Conservation (phyloP, 2,329 filamentous ascomycete genomes). For the Exophiala sp. region DNA sequence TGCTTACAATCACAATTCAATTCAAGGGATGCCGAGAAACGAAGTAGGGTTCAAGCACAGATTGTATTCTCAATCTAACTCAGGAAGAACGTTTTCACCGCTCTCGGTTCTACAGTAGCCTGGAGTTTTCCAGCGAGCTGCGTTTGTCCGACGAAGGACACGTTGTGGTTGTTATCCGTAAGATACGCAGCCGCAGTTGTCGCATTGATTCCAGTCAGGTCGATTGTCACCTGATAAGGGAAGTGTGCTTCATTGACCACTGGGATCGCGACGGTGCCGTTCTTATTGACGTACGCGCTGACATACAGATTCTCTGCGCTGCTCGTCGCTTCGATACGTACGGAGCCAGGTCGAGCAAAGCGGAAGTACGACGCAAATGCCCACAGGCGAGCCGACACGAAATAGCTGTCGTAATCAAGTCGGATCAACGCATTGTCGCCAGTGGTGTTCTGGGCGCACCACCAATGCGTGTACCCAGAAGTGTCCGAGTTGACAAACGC, state of each 20-base stretch:
- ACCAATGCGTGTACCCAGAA: constrained; percentile 56
- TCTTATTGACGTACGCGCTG: constrained; percentile 34
- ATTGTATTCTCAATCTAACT: not conserved
- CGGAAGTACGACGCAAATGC: constrained; percentile 41
- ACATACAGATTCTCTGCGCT: constrained; percentile 25
- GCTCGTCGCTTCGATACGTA: constrained; percentile 35
- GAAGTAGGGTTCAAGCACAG: not conserved
- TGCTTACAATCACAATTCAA: too few species aligned
- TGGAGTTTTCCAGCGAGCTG: constrained; percentile 1
- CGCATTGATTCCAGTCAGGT: constrained; percentile 28
- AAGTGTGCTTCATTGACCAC: constrained; percentile 27
- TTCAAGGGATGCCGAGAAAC: too few species aligned
- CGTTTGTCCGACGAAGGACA: constrained; percentile 9
- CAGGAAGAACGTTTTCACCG: constrained; percentile 14
- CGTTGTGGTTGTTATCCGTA: constrained; percentile 34
- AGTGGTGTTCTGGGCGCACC: constrained; percentile 43
- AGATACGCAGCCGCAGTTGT: constrained; percentile 35
- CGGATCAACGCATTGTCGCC: constrained; percentile 29
- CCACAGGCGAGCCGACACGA: constrained; percentile 36
- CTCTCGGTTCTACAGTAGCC: constrained; percentile 9
- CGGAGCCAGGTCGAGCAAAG: constrained; percentile 40
- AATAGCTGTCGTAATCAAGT: constrained; percentile 34
- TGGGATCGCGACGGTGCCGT: constrained; percentile 35
- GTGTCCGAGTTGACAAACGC: constrained; percentile 49
- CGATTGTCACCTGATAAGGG: constrained; percentile 8